These are phyloP conservation scores for Penicillium crustosum DNA, from an alignment of 2,329 filamentous ascomycete genomes.

Conservation along the genomic window DNA sequence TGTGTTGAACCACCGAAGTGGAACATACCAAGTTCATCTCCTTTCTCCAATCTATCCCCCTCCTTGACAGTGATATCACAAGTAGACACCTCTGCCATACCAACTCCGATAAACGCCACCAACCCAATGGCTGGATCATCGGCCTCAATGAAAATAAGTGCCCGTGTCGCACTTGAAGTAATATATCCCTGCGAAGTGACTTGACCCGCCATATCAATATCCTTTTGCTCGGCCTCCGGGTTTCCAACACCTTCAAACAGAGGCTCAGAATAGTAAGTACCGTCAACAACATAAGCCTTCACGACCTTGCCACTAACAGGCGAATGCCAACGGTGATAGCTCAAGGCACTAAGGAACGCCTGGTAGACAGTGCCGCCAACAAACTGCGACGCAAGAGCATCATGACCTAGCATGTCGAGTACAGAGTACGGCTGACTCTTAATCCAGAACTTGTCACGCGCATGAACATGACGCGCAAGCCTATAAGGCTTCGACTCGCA, in stretches of 20 bases:
- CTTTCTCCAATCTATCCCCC: constrained; percentile 66
- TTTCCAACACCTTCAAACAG: constrained; percentile 50
- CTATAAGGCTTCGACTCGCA: constrained; percentile 65
- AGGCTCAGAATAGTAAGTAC: constrained; percentile 68
- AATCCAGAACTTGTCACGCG: constrained; percentile 65
- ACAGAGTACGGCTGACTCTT: constrained; percentile 69
- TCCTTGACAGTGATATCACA: constrained; percentile 69
- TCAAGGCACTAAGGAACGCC: constrained; percentile 65
- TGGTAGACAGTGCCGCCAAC: constrained; percentile 67
- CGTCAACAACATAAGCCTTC: constrained; percentile 59
- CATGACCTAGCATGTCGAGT: constrained; percentile 61
- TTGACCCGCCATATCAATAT: constrained; percentile 31
- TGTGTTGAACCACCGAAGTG: constrained; percentile 75
- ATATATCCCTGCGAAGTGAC: constrained; percentile 63
- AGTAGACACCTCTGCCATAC: constrained; percentile 74
- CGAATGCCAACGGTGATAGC: constrained; percentile 71
- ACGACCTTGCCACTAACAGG: constrained; percentile 64
- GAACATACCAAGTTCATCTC: constrained; percentile 74
- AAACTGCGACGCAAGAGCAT: constrained; percentile 54
- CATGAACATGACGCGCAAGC: constrained; percentile 51
- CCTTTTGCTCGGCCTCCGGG: constrained; percentile 24
- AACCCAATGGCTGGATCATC: constrained; percentile 66
- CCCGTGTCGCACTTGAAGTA: constrained; percentile 66
- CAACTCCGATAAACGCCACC: constrained; percentile 68
- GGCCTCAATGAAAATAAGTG: constrained; percentile 68